Evolutionary conservation across 2,329 filamentous ascomycete genomes (phyloP).

Genomic region (Macroventuria anomochaeta): DNA sequence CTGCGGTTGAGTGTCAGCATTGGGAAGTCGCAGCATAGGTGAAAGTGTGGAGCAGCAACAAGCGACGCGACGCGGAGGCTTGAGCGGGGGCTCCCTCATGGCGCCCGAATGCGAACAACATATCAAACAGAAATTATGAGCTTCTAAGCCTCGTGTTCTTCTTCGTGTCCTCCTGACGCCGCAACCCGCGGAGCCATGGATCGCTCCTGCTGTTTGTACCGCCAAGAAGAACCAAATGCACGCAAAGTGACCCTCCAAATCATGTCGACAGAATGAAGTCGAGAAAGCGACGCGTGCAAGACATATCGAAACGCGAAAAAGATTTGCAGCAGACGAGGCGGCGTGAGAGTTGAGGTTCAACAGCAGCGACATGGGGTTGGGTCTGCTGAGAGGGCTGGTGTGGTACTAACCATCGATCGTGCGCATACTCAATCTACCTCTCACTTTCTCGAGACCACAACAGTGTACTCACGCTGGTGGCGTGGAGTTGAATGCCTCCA

Average conservation of each 20-base stretch:
- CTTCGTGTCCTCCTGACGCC: slow-evolving; percentile 9
- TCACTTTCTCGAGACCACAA: background rate
- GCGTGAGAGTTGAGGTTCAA: slow-evolving; percentile 14
- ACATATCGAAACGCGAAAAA: slow-evolving; percentile 2
- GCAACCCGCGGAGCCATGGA: slow-evolving; percentile 1
- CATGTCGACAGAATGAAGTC: background rate
- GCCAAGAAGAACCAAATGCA: background rate
- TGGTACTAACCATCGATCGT: slow-evolving; percentile 11
- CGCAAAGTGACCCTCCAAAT: background rate
- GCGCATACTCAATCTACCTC: background rate
- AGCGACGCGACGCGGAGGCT: background rate
- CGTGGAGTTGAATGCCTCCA: background rate
- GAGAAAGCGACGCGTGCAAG: slow-evolving; percentile 5
- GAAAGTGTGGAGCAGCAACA: slow-evolving; percentile 4
- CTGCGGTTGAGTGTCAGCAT: slow-evolving; percentile 17
- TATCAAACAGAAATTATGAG: background rate
- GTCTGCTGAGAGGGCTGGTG: slow-evolving; percentile 21
- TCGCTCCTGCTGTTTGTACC: slow-evolving; percentile 6
- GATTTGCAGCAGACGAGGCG: slow-evolving; percentile 13
- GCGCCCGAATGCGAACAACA: background rate
- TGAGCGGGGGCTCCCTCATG: slow-evolving; percentile 1
- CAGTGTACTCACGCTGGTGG: background rate
- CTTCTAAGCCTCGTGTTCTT: slow-evolving; percentile 1
- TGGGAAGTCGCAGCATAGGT: slow-evolving; percentile 4
- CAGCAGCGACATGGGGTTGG: slow-evolving; percentile 14